Conservation (phyloP, 2,329 filamentous ascomycete species). For the Penicillium vulpinum region DNA sequence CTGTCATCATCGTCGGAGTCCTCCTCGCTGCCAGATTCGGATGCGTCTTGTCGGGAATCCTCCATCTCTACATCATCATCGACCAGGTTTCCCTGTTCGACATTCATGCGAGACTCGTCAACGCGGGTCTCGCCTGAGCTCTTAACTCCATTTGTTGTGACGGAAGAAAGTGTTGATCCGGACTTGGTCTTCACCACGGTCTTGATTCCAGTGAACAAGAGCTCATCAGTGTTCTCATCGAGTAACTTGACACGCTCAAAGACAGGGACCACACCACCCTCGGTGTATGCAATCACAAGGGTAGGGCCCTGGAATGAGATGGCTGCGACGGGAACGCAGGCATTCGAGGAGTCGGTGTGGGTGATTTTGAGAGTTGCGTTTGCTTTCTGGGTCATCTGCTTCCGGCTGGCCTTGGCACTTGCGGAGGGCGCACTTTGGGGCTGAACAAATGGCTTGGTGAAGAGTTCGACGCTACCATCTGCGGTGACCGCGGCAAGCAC, state of each 20-base stretch:
- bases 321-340: conserved; percentile 45
- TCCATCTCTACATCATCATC: conserved; percentile 42
- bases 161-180: conserved; percentile 46
- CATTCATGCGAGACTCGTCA: conserved; percentile 58
- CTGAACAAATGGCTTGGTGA: conserved; percentile 50
- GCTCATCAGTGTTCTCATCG: conserved; percentile 45
- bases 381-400: conserved; percentile 47
- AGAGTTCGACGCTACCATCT: conserved; percentile 52
- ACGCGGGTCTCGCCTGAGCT: conserved; percentile 53
- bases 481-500: conserved; percentile 49
- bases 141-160: conserved; percentile 55
- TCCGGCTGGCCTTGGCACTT: conserved; percentile 48
- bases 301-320: conserved; percentile 48
- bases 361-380: conserved; percentile 49
- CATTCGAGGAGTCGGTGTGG: conserved; percentile 42
- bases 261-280: conserved; percentile 51
- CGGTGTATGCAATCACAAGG: conserved; percentile 50
- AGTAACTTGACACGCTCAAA: conserved; percentile 53
- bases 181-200: conserved; percentile 48
- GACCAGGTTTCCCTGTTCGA: conserved; percentile 51
- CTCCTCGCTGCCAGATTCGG: conserved; percentile 30
- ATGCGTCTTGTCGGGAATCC: conserved; percentile 31
- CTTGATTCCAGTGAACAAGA: conserved; percentile 47
- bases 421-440: conserved; percentile 30
- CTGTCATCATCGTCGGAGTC: conserved; percentile 29